Percentiles rank a stretch among this genome's conserved stretches.
phyloP scores from a whole-genome alignment of 371 early-diverging fungal species.

The Mortierella sp. region DNA sequence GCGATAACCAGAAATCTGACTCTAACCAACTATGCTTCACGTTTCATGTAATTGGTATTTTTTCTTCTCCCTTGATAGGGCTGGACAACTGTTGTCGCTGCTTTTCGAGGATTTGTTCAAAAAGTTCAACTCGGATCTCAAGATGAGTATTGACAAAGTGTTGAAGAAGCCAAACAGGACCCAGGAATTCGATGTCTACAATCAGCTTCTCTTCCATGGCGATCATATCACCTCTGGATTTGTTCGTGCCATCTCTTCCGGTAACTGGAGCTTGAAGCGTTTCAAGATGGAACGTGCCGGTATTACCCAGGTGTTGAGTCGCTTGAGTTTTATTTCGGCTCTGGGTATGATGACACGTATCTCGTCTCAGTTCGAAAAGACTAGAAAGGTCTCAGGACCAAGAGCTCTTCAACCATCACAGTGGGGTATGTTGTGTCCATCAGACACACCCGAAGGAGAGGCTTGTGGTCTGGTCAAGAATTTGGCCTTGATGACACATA shows the following conservation, averaged over 20 bases:
- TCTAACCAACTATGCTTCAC: background rate
- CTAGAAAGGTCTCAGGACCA: slow-evolving; percentile 99
- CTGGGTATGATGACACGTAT: slow-evolving; percentile 99
- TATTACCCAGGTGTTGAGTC: slow-evolving; percentile 97
- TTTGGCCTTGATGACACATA: slow-evolving; percentile 98
- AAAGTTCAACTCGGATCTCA: slow-evolving; percentile 92
- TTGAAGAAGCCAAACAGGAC: slow-evolving; percentile 95
- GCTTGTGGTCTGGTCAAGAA: slow-evolving; percentile 99
- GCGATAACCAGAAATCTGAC: too few species aligned
- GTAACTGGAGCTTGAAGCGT: slow-evolving; percentile 99
- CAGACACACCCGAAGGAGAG: slow-evolving; percentile 99
- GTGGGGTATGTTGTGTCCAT: slow-evolving; percentile 99
- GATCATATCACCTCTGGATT: slow-evolving; percentile 97
- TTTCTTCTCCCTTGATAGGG: slow-evolving; percentile 59
- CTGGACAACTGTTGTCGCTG: slow-evolving; percentile 97
- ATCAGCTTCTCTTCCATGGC: slow-evolving; percentile 86
- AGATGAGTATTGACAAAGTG: slow-evolving; percentile 92
- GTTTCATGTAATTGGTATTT: background rate
- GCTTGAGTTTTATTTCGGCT: slow-evolving; percentile 97
- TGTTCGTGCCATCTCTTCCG: slow-evolving; percentile 97
- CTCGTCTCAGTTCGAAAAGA: slow-evolving; percentile 99
- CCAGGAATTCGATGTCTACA: slow-evolving; percentile 94
- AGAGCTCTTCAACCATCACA: slow-evolving; percentile 98
- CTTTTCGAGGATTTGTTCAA: slow-evolving; percentile 99
- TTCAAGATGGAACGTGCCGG: slow-evolving; percentile 99